phyloP scores from a whole-genome alignment of 1,284 basidiomycete genomes.

The Ustilago shanxiensis region DNA sequence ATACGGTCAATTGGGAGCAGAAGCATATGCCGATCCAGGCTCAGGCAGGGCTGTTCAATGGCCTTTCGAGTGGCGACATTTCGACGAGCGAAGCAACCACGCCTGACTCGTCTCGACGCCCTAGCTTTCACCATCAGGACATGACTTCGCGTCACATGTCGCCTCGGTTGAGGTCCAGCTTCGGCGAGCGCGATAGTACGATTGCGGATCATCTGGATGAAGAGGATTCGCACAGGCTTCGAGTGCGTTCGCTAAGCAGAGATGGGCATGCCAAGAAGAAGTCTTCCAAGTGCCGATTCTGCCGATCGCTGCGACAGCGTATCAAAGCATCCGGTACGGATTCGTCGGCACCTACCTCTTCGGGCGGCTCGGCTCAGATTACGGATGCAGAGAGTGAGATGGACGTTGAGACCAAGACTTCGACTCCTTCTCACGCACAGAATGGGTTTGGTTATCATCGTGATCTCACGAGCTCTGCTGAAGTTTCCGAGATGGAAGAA shows the following conservation, averaged over 20 bases:
- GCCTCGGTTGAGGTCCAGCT: slow-evolving; percentile 17
- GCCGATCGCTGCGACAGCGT: slow-evolving; percentile 46
- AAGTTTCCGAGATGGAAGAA: slow-evolving; percentile 39
- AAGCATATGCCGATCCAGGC: slow-evolving; percentile 15
- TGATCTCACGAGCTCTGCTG: slow-evolving; percentile 17
- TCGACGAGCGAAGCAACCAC: slow-evolving; percentile 43
- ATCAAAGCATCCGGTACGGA: slow-evolving; percentile 21
- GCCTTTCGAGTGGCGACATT: slow-evolving; percentile 36
- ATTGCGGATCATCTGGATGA: slow-evolving; percentile 29
- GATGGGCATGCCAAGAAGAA: slow-evolving; percentile 51
- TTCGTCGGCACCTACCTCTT: slow-evolving; percentile 34
- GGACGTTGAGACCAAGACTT: slow-evolving; percentile 7
- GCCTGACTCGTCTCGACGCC: slow-evolving; percentile 46
- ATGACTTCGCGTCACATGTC: slow-evolving; percentile 13
- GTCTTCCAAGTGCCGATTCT: slow-evolving; percentile 49
- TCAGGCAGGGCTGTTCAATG: slow-evolving; percentile 9
- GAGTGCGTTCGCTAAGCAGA: slow-evolving; percentile 39
- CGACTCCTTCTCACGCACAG: background rate
- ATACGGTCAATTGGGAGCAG: slow-evolving; percentile 30
- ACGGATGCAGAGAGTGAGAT: slow-evolving; percentile 41
- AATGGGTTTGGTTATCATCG: background rate
- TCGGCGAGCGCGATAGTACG: slow-evolving; percentile 14
- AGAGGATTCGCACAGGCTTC: slow-evolving; percentile 22
- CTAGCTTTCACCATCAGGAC: slow-evolving; percentile 40
- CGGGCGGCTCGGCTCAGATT: slow-evolving; percentile 39